phyloP scores from a whole-genome alignment of 257 asterid species.

The Solanum pennellii region DNA sequence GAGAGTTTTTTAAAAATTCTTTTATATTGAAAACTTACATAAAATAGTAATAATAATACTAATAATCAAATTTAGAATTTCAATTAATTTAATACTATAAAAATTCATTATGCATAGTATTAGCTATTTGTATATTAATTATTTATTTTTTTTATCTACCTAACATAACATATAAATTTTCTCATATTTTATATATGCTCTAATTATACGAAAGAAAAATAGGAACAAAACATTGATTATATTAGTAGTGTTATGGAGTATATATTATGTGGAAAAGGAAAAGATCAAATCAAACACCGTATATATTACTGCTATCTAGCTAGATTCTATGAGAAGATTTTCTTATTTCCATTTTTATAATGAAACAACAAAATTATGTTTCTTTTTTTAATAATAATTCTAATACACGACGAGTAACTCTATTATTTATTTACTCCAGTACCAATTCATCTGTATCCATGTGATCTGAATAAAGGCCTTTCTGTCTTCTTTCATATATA shows the following conservation, averaged over 20 bases:
- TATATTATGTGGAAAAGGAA: neutral
- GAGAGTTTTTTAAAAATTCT: neutral
- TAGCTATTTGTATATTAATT: too few species aligned
- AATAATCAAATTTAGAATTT: too few species aligned
- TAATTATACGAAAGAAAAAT: too few species aligned
- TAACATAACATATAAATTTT: too few species aligned
- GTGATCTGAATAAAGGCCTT: neutral
- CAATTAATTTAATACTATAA: too few species aligned
- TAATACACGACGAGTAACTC: neutral
- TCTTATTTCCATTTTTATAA: too few species aligned
- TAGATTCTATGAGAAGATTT: neutral
- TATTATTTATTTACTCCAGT: neutral
- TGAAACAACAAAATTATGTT: neutral
- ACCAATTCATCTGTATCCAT: neutral
- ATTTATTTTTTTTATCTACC: neutral
- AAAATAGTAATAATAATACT: too few species aligned
- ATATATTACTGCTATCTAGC: neutral
- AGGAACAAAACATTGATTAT: too few species aligned
- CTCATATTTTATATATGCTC: too few species aligned
- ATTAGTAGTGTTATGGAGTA: neutral
- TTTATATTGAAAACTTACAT: too few species aligned
- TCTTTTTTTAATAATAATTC: too few species aligned
- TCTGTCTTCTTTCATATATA: neutral
- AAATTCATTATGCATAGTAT: too few species aligned
- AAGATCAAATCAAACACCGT: neutral